phyloP scores from a whole-genome alignment of 2,329 filamentous ascomycete species.

The Xylariaceae sp. region DNA sequence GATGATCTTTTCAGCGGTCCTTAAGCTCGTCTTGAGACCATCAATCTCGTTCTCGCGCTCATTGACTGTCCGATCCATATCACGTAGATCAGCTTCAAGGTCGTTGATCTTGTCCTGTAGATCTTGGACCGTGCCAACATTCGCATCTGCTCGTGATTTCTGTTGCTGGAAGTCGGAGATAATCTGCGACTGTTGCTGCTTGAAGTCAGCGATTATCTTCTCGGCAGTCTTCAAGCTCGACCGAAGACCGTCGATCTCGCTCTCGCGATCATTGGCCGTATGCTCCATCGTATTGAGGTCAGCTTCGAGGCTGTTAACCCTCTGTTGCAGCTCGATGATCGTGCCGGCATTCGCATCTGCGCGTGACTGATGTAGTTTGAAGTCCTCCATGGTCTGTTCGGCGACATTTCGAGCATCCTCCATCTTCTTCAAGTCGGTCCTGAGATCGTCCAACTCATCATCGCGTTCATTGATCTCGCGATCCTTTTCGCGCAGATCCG shows the following conservation, averaged over 20 bases:
- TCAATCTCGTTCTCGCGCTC: not conserved
- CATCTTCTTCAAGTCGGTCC: constrained; percentile 42
- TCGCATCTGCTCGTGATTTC: not conserved
- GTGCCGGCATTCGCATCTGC: constrained; percentile 36
- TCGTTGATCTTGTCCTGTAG: not conserved
- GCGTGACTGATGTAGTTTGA: constrained; percentile 47
- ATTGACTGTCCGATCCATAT: not conserved
- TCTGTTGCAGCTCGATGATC: constrained; percentile 52
- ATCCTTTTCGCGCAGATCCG: constrained; percentile 68
- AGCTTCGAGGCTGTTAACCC: not conserved
- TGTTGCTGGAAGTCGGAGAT: not conserved
- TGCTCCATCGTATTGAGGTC: not conserved
- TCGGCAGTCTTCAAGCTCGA: not conserved
- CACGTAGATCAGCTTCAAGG: not conserved
- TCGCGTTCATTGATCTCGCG: constrained; percentile 67
- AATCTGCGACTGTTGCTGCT: not conserved
- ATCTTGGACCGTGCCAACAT: not conserved
- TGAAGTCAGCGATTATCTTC: not conserved
- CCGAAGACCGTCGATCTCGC: not conserved
- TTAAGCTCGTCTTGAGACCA: not conserved
- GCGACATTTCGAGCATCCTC: constrained; percentile 55
- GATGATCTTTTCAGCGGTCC: constrained; percentile 41
- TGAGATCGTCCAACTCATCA: constrained; percentile 59
- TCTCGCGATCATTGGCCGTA: not conserved
- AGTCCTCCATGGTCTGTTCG: constrained; percentile 45